A percentile compares a stretch with the other conserved stretches of the same genome.
These are phyloP conservation scores for Sclerotinia trifoliorum DNA, from an alignment of 2,329 filamentous ascomycete species.

Conservation along the genomic window DNA sequence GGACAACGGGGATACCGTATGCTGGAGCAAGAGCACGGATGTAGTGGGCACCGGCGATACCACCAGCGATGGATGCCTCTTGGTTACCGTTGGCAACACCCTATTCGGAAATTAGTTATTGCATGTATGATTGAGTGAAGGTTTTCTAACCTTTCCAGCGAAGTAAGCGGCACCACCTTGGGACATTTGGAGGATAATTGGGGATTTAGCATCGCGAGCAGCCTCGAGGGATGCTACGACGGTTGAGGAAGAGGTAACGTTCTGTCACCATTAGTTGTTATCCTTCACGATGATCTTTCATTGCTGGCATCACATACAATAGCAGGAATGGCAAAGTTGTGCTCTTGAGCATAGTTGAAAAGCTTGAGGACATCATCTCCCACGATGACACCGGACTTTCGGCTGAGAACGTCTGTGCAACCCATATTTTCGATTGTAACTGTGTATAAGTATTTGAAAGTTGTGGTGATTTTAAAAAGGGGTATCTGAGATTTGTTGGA, in stretches of 20 bases:
- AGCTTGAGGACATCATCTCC: conserved; percentile 67
- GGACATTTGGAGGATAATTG: conserved; percentile 89
- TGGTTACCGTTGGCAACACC: conserved; percentile 81
- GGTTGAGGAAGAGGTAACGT: conserved; percentile 91
- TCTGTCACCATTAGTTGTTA: conserved; percentile 46
- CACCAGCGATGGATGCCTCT: conserved; percentile 82
- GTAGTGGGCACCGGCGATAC: conserved; percentile 88
- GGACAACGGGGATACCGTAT: conserved; percentile 87
- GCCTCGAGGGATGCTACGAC: conserved; percentile 88
- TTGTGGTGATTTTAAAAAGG: conserved; percentile 16
- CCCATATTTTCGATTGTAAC: conserved; percentile 43
- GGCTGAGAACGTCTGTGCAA: conserved; percentile 54
- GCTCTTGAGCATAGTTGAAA: conserved; percentile 86
- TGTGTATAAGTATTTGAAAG: conserved; percentile 19
- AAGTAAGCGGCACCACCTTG: conserved; percentile 94
- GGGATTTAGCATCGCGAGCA: conserved; percentile 85
- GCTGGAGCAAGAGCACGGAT: conserved; percentile 82
- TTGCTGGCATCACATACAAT: conserved; percentile 50
- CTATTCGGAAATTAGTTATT: conserved; percentile 41
- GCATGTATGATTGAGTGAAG: neutral
- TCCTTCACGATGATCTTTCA: neutral
- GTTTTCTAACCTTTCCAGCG: conserved; percentile 66
- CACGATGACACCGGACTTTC: conserved; percentile 66
- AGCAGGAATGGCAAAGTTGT: conserved; percentile 85
- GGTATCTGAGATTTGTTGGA: conserved; percentile 12